Base-by-base conservation (phyloP, 257 asterid species). In the Coffea eugenioides region DNA sequence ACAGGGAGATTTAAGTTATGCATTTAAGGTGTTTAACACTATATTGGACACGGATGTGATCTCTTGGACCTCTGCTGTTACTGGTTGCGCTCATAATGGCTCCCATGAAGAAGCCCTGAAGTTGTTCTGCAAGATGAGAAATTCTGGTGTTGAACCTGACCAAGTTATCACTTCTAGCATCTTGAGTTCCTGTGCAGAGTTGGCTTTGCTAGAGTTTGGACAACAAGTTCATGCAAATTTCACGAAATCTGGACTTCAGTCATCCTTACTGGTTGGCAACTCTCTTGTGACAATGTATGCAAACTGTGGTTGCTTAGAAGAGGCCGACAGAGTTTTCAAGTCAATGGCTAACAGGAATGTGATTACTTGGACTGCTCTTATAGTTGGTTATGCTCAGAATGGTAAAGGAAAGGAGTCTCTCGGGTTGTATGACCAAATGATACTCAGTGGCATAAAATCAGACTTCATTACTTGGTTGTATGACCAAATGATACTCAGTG, bases 321-420 rank as follows among this genome's bases (percentile, higher is more conserved):
- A 88, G 11, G 91, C 95, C 49, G 49, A 81, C 39, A 83, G 76
- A 75, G 77, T 90, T 49, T 94, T 93, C 57, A 34, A 89, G 83
- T 88, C 87, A 0, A 90, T 91, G 94, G 81, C 77, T 68, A 70
- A 59, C 36, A 81, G 85, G 34, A 94, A 88, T 31, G 97, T 94
- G 85, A 90, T 94, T 54, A 88, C 93, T 20, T 94, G 98, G 98
- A 94, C 98, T 9, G 95, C 97, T 70, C 85, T 93, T 69, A 90
- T 93, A 41, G 83, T 91, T 39, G 96, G 94, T 10, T 90, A 86
- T 76, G 98, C 97, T 9, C 92, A 89, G 80, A 93, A 93, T 57
- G 95, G 97, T 16, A 81, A 84, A 86, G 95, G 92, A 71, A 66
- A 75, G 52, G 90, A 87, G 79, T 84, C 97, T 18, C 81, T 93